phyloP scores from a whole-genome alignment of 2,329 filamentous ascomycete genomes.

The Colletotrichum orchidophilum region DNA sequence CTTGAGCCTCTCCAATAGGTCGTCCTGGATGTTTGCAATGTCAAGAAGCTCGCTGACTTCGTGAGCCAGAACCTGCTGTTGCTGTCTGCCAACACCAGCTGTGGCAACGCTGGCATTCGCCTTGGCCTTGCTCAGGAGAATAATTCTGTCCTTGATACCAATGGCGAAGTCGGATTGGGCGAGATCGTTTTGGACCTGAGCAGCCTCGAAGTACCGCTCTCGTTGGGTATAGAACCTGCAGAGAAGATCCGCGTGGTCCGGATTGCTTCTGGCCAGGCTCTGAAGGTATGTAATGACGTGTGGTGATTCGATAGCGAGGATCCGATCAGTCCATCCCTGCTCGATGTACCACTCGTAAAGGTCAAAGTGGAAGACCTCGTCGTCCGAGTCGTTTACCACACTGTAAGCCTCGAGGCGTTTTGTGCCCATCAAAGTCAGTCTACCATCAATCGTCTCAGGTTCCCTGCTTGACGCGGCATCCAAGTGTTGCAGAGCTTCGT shows the following conservation, averaged over 20 bases:
- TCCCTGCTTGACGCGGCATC: constrained; percentile 76
- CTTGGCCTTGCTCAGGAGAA: constrained; percentile 89
- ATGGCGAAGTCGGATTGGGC: constrained; percentile 85
- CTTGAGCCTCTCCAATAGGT: constrained; percentile 81
- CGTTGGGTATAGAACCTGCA: constrained; percentile 93
- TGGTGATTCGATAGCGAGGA: constrained; percentile 84
- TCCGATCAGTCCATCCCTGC: constrained; percentile 84
- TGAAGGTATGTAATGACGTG: constrained; percentile 89
- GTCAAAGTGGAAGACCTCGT: constrained; percentile 94
- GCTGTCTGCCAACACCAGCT: constrained; percentile 78
- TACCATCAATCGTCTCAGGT: constrained; percentile 80
- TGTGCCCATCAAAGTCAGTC: constrained; percentile 77
- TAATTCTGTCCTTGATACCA: constrained; percentile 85
- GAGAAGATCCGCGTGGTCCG: constrained; percentile 86
- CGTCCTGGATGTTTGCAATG: constrained; percentile 93
- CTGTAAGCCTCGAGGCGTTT: constrained; percentile 89
- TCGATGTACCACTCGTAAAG: constrained; percentile 98
- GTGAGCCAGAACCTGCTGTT: constrained; percentile 85
- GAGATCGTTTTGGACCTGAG: constrained; percentile 83
- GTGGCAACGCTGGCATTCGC: constrained; percentile 90
- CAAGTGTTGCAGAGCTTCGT: constrained; percentile 80
- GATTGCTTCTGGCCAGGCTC: constrained; percentile 75
- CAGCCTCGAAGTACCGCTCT: constrained; percentile 85
- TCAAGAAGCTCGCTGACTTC: constrained; percentile 88
- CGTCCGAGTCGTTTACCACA: constrained; percentile 86